Evolutionary conservation across 1,139 yeast genomes (phyloP), one percentile per base, ranked within the genome.

Genomic region (Meyerozyma sp.): DNA sequence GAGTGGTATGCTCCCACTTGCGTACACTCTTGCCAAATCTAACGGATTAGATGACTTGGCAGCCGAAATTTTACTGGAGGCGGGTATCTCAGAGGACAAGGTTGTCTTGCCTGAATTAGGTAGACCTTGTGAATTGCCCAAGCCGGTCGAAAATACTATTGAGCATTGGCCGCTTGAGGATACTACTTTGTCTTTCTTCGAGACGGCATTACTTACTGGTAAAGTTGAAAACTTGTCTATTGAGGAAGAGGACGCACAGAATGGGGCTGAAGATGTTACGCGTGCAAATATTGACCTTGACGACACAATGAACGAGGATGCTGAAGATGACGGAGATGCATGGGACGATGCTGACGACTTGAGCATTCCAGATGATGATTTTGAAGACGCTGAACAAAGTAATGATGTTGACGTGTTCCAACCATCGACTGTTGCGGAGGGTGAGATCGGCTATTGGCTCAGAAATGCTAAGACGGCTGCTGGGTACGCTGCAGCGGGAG

Each of bases 401-500:
- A 56, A 58, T 21, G 58, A 66, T n/a, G 56, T 63, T 8, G 69
- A 59, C 23, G 64, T 66, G 13, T 56, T 61, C 7, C 62, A 59
- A 18, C 36, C 47, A 20, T 49, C 46, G 5, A 49, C 49, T 5
- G 57, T 47, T 20, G 64, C 62, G 20, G 73, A 76, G 16, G 77
- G 82, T 30, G 97, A 93, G 63, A 65, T 83, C 35, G 84, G 84
- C 4, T 66, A 68, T 51, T 94, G 99, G 98, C 77, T 87, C 36
- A 84, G 93, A 52, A 88, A 86, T 65, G 88, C 97, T 13, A 87
- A 85, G 50, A 77, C 93, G 42, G 90, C 98, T 4, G 98, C 96
- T 32, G 90, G 88, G 32, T 89, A 89, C 56, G 90, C 86, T 57
- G 97, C 98, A 1, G 91, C 97, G 2, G 99, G 99, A 54, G 88